Percentiles rank a stretch among this genome's conserved stretches.
These are phyloP conservation scores for Colletotrichum sp. DNA, from an alignment of 2,329 filamentous ascomycete genomes.

Conservation along the genomic window DNA sequence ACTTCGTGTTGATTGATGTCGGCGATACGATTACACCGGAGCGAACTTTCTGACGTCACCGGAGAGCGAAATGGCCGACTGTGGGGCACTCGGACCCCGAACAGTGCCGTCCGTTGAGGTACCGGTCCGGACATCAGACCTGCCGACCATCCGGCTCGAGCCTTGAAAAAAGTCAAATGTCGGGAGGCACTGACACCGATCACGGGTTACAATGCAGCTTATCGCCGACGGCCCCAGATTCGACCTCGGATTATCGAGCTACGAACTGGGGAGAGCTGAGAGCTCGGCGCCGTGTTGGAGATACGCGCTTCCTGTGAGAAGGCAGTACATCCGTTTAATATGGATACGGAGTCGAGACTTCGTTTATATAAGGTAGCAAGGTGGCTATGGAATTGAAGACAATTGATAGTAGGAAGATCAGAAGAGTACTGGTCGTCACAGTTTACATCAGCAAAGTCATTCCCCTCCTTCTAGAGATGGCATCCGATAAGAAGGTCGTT, in stretches of 20 bases:
- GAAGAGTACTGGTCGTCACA: neutral
- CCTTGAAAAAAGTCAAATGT: fast-evolving
- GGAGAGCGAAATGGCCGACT: neutral
- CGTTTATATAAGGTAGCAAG: neutral
- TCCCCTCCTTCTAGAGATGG: neutral
- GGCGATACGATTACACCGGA: neutral
- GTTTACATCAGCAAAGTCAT: neutral
- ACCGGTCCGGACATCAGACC: neutral
- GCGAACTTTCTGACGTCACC: neutral
- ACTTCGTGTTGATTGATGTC: neutral
- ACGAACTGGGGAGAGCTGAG: neutral
- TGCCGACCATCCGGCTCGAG: neutral
- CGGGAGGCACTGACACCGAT: neutral
- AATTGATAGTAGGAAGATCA: neutral
- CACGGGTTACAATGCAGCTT: neutral
- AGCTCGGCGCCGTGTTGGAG: neutral
- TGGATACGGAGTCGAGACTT: fast-evolving
- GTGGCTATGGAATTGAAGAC: neutral
- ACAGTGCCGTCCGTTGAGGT: neutral
- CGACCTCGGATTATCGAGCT: neutral
- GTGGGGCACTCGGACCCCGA: neutral
- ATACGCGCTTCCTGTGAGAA: neutral
- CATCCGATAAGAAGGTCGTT: neutral
- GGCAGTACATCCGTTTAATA: no score
- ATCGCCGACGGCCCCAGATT: neutral